These are phyloP conservation scores for Annona cherimola DNA, from an alignment of 164 flowering plant genomes.

Conservation along the genomic window DNA sequence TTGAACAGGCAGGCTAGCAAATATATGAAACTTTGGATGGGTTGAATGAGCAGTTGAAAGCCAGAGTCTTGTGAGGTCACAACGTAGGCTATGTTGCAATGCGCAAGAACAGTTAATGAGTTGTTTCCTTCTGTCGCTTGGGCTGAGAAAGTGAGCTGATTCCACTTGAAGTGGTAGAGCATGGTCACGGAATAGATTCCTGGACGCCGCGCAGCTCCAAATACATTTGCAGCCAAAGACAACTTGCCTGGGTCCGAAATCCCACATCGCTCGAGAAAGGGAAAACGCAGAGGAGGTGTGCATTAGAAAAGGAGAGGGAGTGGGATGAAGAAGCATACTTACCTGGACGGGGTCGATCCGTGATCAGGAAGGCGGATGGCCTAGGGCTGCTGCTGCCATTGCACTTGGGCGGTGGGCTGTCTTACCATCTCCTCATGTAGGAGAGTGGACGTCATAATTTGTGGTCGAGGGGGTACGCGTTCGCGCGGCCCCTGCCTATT, in stretches of 20 bases:
- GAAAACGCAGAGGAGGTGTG: not conserved
- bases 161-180: too few species aligned
- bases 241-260: too few species aligned
- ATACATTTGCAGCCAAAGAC: too few species aligned
- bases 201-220: too few species aligned
- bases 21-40: slow-evolving; percentile 28
- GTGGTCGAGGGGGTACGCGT: slow-evolving; percentile 11
- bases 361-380: slow-evolving; percentile 8
- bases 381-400: slow-evolving; percentile 10
- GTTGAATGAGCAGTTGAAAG: slow-evolving; percentile 29
- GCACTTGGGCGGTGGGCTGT: slow-evolving; percentile 8
- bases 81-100: slow-evolving; percentile 3
- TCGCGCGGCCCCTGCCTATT: slow-evolving; percentile 10
- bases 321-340: not conserved
- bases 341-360: slow-evolving; percentile 12
- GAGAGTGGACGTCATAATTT: slow-evolving; percentile 13
- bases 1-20: slow-evolving; percentile 29
- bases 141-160: too few species aligned
- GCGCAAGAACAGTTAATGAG: not conserved
- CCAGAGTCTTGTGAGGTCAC: not conserved
- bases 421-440: slow-evolving; percentile 9
- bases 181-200: too few species aligned
- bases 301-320: not conserved
- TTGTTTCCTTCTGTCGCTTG: not conserved
- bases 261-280: not conserved